These are phyloP conservation scores for Xylaria multiplex DNA, from an alignment of 2,329 filamentous ascomycete species.

Conservation along the genomic window DNA sequence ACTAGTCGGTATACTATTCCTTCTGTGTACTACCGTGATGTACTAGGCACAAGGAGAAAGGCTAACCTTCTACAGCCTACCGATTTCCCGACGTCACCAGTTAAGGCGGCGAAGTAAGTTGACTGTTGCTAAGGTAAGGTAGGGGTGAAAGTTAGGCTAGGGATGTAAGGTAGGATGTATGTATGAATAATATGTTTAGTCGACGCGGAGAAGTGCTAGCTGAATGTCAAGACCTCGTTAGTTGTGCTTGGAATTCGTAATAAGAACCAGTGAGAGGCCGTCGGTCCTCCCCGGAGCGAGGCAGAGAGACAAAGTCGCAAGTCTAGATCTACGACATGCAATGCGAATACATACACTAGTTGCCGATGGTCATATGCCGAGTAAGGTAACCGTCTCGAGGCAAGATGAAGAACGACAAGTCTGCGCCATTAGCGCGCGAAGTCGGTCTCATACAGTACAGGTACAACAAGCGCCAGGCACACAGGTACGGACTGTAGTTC, in stretches of 20 bases:
- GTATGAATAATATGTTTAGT: slow-evolving; percentile 15
- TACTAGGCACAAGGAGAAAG: slow-evolving; percentile 30
- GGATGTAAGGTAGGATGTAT: slow-evolving; percentile 10
- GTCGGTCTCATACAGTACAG: slow-evolving; percentile 10
- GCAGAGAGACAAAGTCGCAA: slow-evolving; percentile 1
- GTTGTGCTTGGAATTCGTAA: slow-evolving; percentile 17
- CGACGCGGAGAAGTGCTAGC: slow-evolving; percentile 11
- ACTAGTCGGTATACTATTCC: slow-evolving; percentile 35
- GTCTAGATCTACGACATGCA: slow-evolving; percentile 4
- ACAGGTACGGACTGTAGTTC: slow-evolving; percentile 27
- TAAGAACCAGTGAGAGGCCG: slow-evolving; percentile 22
- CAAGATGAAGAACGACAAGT: slow-evolving; percentile 7
- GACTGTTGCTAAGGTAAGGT: neutral
- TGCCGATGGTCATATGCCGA: slow-evolving; percentile 19
- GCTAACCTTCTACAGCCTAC: slow-evolving; percentile 32
- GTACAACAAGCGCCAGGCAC: slow-evolving; percentile 30
- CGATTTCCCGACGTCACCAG: slow-evolving; percentile 25
- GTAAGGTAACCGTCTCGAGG: slow-evolving; percentile 6
- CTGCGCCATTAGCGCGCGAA: slow-evolving; percentile 33
- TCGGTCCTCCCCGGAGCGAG: slow-evolving; percentile 8
- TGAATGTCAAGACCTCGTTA: slow-evolving; percentile 3
- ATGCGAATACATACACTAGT: neutral
- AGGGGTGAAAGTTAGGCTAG: neutral
- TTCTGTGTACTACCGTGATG: slow-evolving; percentile 34
- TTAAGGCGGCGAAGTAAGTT: slow-evolving; percentile 27